Base-by-base conservation (phyloP, 2,329 filamentous ascomycete species). In the Metarhizium guizhouense region DNA sequence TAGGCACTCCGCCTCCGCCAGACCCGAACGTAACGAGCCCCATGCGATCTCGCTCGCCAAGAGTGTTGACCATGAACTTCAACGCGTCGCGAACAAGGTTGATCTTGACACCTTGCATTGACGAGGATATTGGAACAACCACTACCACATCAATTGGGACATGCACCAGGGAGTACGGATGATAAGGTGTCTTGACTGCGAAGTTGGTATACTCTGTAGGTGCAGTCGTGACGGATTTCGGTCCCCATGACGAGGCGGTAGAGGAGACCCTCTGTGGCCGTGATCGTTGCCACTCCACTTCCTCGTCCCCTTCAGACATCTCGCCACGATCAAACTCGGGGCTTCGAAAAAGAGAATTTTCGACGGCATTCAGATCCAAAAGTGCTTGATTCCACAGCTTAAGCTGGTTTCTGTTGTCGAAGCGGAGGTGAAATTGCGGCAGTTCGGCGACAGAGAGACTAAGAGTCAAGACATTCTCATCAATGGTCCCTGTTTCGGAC, bases 51-150 rank as follows among this genome's bases (percentile, higher is more conserved):
- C 91, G 83, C 63, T 96, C 91, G 36, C 94, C 94, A 0, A 99
- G 83, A 51, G 84, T 93, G 62, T 87, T 82, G 2, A 99, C 90
- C 70, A 99, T 86, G 69, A 97, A 99, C 57, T 88, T 90, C 40
- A 99, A 79, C 0, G 93, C 88, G 70, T 99, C 94, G 47, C 91
- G 86, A 14, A 99, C 83, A 1, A 99, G 79, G 59, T 93, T 95
- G 67, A 97, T 96, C 75, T 99, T 99, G 58, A 99, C 83, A n/a
- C 94, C 94, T 71, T 97, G 94, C 93, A 97, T 99, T 0, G 94
- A 97, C 1, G 93, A 95, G 0, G 94, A 97, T 6, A 99, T 91
- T 0, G 94, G 94, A 38, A 99, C 92, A 25, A 99, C 94, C 0
- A 97, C 90, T 0, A 99, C 93, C 34, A 99, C 85, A 67, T 99